These are phyloP conservation scores for Mycosarcoma maydis DNA, from an alignment of 1,284 basidiomycete genomes.

Conservation along the genomic window DNA sequence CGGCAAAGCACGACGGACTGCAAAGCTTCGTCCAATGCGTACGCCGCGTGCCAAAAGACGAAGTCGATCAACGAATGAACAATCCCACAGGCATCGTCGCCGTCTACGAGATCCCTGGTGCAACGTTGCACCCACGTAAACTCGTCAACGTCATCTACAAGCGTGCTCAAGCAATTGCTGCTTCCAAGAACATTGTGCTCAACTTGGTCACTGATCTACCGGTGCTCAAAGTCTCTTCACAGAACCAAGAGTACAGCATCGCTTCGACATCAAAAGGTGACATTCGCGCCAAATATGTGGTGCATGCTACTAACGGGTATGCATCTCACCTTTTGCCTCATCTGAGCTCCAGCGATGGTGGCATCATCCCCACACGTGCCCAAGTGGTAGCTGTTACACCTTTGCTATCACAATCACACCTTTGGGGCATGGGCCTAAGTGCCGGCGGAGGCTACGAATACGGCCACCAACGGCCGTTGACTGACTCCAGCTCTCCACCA, in stretches of 20 bases:
- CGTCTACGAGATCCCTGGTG: constrained; percentile 50
- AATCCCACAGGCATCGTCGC: constrained; percentile 16
- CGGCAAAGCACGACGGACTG: constrained; percentile 20
- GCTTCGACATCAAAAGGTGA: constrained; percentile 3
- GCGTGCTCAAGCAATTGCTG: constrained; percentile 8
- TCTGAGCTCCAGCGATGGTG: constrained; percentile 69
- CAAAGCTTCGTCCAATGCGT: constrained; percentile 18
- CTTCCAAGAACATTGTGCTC: constrained; percentile 14
- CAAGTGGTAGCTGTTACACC: constrained; percentile 77
- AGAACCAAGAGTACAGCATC: background rate
- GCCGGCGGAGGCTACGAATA: constrained; percentile 74
- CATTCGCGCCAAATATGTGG: constrained; percentile 72
- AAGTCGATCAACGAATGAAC: constrained; percentile 32
- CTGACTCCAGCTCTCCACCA: constrained; percentile 57
- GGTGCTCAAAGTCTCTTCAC: constrained; percentile 4
- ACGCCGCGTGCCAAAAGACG: constrained; percentile 23
- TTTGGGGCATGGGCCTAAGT: constrained; percentile 40
- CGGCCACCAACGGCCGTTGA: constrained; percentile 76
- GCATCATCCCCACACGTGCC: constrained; percentile 77
- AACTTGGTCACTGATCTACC: constrained; percentile 31
- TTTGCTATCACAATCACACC: constrained; percentile 22
- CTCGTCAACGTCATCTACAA: constrained; percentile 35
- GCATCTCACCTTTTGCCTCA: constrained; percentile 76
- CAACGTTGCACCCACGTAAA: constrained; percentile 44
- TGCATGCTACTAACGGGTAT: constrained; percentile 85